Conservation (phyloP, 345 rosid species). For the Citrus trifoliata region DNA sequence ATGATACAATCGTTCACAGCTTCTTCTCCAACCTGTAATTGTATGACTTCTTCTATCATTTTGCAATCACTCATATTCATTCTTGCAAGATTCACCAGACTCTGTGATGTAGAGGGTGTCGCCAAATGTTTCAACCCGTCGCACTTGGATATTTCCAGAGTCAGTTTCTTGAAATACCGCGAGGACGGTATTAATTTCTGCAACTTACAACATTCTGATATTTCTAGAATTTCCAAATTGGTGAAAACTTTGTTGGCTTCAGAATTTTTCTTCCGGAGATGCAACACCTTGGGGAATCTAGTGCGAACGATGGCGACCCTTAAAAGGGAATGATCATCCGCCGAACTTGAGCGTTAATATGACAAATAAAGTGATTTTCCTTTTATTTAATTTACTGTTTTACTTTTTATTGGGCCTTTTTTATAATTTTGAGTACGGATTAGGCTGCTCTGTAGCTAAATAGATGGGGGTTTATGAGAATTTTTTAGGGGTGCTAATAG, state of each 20-base stretch:
- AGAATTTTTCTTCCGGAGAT: not conserved
- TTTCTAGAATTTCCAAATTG: not conserved
- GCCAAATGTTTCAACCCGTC: not conserved
- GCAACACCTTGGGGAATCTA: not conserved
- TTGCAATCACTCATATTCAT: constrained; percentile 15
- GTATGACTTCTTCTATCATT: not conserved
- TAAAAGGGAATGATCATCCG: too few relatives aligned
- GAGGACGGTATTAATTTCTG: constrained; percentile 10
- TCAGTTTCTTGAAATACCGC: too few relatives aligned
- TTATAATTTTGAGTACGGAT: too few relatives aligned
- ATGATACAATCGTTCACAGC: not conserved
- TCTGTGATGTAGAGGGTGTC: not conserved
- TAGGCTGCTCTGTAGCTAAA: rapidly evolving
- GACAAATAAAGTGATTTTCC: too few relatives aligned
- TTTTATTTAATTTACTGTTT: too few relatives aligned
- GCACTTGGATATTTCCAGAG: not conserved
- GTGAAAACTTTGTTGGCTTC: not conserved
- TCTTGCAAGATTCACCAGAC: constrained; percentile 9
- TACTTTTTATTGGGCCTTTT: too few relatives aligned
- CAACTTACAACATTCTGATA: too few relatives aligned
- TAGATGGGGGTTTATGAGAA: too few relatives aligned
- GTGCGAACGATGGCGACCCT: too few relatives aligned
- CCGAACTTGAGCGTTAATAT: too few relatives aligned
- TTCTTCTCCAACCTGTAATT: not conserved
- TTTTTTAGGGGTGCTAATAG: too few relatives aligned